Evolutionary conservation across 1,139 yeast genomes (phyloP), one percentile per base, ranked within the genome.

Genomic region (Kodamaea suecica): DNA sequence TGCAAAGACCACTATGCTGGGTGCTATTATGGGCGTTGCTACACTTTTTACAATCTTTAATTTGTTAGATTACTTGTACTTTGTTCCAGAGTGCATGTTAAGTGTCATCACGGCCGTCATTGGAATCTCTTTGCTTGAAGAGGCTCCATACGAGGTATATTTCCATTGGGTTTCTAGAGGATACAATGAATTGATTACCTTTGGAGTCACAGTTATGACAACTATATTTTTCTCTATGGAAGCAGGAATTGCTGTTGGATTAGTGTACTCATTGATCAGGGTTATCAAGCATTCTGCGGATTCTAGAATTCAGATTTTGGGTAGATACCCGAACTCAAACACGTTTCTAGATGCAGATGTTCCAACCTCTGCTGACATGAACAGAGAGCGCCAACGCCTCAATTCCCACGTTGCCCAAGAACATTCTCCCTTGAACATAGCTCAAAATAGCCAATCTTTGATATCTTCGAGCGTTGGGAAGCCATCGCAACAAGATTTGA

Each of bases 221-320:
- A 87, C 97, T 0, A 54, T 88, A 26, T 78, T 84, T 49, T 84
- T 83, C 58, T 87, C 97, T 0, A 82, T 90, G 53, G 95, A 90
- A 55, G 78, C 85, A 10, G 98, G 98, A 2, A 86, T 92, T 37
- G 80, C 85, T 2, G 75, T 87, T 20, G 98, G 98, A 0, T 80
- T 86, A 20, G 74, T 79, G 0, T 84, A 86, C 47, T 87, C 95
- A 36, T 63, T 92, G 25, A 69, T 90, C 26, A 66, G 95, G 39
- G 92, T 92, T 6, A 76, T 92, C 29, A 84, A 78, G 47, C 92
- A 88, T 55, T 84, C 96, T 1, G 84, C 97, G 0, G 72, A 78
- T 43, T 90, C 97, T 1, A 70, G 97, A 44, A 88, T 92, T 43
- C 97, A 90, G 55, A 88, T 92, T 41, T 66, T 90, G 40, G 95